These are phyloP conservation scores for Alternaria triticimaculans DNA, from an alignment of 2,329 filamentous ascomycete genomes.

Conservation along the genomic window DNA sequence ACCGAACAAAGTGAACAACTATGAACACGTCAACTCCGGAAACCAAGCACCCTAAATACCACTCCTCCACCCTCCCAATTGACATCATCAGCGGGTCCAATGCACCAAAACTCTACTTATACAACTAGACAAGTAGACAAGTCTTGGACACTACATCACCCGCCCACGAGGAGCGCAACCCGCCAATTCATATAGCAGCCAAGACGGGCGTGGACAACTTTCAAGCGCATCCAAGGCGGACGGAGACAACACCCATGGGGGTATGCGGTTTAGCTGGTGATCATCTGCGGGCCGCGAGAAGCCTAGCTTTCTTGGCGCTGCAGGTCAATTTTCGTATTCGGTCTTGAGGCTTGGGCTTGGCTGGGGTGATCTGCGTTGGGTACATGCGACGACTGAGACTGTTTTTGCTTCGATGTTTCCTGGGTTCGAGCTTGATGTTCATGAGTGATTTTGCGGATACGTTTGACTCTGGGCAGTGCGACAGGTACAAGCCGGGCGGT, in stretches of 20 bases:
- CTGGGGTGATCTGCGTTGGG: neutral
- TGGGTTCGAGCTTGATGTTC: neutral
- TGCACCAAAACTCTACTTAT: neutral
- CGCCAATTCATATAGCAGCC: neutral
- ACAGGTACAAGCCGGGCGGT: neutral
- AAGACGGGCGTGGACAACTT: neutral
- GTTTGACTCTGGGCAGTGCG: neutral
- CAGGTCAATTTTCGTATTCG: constrained; percentile 1
- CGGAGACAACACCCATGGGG: neutral
- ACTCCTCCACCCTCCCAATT: neutral
- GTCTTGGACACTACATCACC: neutral
- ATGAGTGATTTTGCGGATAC: neutral
- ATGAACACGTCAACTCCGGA: neutral
- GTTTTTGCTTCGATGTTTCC: neutral
- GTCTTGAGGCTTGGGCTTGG: neutral
- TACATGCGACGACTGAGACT: neutral
- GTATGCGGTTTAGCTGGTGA: neutral
- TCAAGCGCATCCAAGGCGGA: neutral
- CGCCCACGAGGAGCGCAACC: neutral
- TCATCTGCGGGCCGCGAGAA: neutral
- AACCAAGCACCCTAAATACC: neutral
- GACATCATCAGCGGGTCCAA: neutral
- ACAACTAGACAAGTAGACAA: neutral
- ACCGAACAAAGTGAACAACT: neutral
- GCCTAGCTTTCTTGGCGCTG: neutral